These are phyloP conservation scores for Haematococcus lacustris DNA, from an alignment of 139 green algal species.

Conservation along the genomic window DNA sequence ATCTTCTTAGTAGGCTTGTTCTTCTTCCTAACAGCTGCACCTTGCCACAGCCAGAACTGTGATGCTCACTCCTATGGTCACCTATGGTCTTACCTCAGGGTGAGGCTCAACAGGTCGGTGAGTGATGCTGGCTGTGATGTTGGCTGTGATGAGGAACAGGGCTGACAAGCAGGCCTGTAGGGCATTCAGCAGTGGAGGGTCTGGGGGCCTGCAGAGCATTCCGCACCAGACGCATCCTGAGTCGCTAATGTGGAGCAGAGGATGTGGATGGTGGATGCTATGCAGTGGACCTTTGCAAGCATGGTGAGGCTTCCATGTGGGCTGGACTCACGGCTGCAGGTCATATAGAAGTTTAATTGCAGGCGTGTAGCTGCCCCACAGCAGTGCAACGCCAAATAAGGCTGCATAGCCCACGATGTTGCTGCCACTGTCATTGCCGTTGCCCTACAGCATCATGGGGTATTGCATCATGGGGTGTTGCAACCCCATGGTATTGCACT, in stretches of 20 bases:
- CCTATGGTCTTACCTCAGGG: not conserved
- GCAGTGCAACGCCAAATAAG: slow-evolving; percentile 1
- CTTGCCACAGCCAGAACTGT: too few species aligned
- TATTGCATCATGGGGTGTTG: too few species aligned
- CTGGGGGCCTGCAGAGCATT: slow-evolving; percentile 10
- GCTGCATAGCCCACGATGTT: slow-evolving; percentile 1
- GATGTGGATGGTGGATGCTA: not conserved
- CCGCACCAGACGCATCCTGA: not conserved
- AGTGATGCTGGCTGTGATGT: not conserved
- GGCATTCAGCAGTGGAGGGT: slow-evolving; percentile 11
- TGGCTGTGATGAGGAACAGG: slow-evolving; percentile 9
- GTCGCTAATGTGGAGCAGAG: not conserved
- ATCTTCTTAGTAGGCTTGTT: too few species aligned
- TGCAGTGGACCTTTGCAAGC: not conserved
- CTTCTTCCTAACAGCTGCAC: too few species aligned
- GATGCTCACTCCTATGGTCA: too few species aligned
- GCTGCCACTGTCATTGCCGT: too few species aligned
- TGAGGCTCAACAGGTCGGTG: not conserved
- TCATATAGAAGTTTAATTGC: not conserved
- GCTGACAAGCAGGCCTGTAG: slow-evolving; percentile 15
- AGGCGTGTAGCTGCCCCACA: slow-evolving; percentile 8
- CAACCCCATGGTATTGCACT: too few species aligned
- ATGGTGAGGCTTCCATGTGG: not conserved
- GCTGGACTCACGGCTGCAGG: not conserved
- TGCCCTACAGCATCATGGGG: too few species aligned